phyloP scores from a whole-genome alignment of 2,329 filamentous ascomycete genomes.

The Stagonosporopsis vannaccii region DNA sequence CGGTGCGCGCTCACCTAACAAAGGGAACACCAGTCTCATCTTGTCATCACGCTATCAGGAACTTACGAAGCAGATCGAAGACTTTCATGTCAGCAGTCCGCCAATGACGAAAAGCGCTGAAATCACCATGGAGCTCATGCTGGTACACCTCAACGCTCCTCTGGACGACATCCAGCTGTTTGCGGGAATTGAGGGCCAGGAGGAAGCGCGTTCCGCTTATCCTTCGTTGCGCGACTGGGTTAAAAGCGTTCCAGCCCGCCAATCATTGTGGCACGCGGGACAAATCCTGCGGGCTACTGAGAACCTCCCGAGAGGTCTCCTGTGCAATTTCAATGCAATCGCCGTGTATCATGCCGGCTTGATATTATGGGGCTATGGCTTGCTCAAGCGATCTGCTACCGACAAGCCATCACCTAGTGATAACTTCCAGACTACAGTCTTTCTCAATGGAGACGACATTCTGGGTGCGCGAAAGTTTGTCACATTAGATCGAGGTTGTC shows the following conservation, averaged over 20 bases:
- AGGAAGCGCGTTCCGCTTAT: slow-evolving; percentile 68
- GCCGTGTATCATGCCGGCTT: slow-evolving; percentile 73
- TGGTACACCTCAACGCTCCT: slow-evolving; percentile 70
- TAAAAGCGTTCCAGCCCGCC: slow-evolving; percentile 62
- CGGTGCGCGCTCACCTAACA: slow-evolving; percentile 54
- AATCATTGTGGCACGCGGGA: slow-evolving; percentile 72
- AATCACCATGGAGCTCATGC: slow-evolving; percentile 58
- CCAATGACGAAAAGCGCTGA: slow-evolving; percentile 42
- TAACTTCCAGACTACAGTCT: slow-evolving; percentile 32
- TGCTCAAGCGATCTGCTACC: slow-evolving; percentile 51
- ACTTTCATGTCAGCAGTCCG: slow-evolving; percentile 57
- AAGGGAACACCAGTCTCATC: slow-evolving; percentile 45
- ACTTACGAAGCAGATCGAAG: slow-evolving; percentile 65
- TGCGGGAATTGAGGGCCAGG: slow-evolving; percentile 71
- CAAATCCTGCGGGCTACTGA: slow-evolving; percentile 70
- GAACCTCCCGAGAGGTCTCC: slow-evolving; percentile 59
- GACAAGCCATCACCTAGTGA: slow-evolving; percentile 43
- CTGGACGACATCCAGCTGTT: slow-evolving; percentile 72
- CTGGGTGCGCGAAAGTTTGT: slow-evolving; percentile 65
- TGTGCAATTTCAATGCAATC: slow-evolving; percentile 73
- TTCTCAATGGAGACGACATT: slow-evolving; percentile 65
- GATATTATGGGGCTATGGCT: slow-evolving; percentile 73
- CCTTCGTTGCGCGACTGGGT: slow-evolving; percentile 67
- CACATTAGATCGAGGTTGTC: slow-evolving; percentile 61
- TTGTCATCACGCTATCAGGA: slow-evolving; percentile 58